Evolutionary conservation across 352 stramenopile genomes (phyloP), one percentile per base, ranked within the genome.

Genomic region (Stephanocyclus meneghinianus): DNA sequence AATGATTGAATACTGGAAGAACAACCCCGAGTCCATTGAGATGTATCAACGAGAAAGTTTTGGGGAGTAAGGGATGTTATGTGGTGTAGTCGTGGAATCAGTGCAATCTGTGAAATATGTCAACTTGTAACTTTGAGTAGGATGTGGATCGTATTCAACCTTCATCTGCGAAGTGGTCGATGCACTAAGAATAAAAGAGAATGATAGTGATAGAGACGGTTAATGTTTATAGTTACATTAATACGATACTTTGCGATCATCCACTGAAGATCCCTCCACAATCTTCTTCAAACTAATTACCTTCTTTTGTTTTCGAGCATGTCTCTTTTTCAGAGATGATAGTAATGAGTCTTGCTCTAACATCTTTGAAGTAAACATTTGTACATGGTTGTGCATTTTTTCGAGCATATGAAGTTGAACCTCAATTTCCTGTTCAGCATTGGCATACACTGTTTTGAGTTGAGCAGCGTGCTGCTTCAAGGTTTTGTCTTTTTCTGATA

Each of bases 1-100:
- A 21, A 78, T 82, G 62, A 81, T 85, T 63, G 18, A 72, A 15
- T 50, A 74, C 15, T 85, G 71, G 71, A 63, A 61, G 42, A 26
- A 56, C 8, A 50, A 73, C 40, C 30, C 48, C 15, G 18, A 42
- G 11, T 69, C 57, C 32, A 30, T 48, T 37, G 18, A 21, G 11
- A 40, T 30, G 9, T 76, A 76, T 35, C 37, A 47, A 32, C 21
- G 44, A 50, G 50, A 57, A 5, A 78, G 53, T 42, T 73, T 67
- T 62, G 61, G 60, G n/a, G 29, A 59, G 18, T 55, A 21, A 55
- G 5, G 47, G 18, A 55, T 55, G 21, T 26, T 26, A 26, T 26
- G 21, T 26, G 21, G 21, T 26, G 21, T 26, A 26, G 21, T 26
- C 21, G 21, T 26, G 21, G 21, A 26, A 26, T 26, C 21, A 26